Conservation (phyloP, 495 filamentous ascomycete species). For the Penicillium desertorum region DNA sequence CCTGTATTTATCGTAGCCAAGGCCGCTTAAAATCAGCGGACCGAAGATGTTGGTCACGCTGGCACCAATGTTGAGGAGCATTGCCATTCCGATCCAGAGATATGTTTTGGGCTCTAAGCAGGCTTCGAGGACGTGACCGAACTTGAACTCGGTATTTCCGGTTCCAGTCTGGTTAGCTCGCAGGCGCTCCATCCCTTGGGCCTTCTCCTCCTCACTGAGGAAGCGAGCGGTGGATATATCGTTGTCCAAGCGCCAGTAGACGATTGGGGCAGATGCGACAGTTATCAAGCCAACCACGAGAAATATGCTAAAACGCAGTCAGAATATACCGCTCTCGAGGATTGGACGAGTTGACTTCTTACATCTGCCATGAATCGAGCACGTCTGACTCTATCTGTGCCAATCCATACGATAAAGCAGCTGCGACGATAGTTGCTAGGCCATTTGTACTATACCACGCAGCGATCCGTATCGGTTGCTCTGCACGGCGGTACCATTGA, state of each 20-base stretch:
- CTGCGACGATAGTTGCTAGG: slow-evolving; percentile 47
- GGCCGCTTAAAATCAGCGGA: slow-evolving; percentile 59
- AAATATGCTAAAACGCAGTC: slow-evolving; percentile 33
- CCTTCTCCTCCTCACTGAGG: slow-evolving; percentile 57
- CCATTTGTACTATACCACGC: slow-evolving; percentile 54
- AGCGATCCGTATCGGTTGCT: slow-evolving; percentile 51
- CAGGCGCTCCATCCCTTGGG: slow-evolving; percentile 60
- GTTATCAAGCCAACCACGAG: slow-evolving; percentile 53
- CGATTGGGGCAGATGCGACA: slow-evolving; percentile 41
- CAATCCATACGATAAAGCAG: slow-evolving; percentile 50
- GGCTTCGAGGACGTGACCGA: slow-evolving; percentile 47
- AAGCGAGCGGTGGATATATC: slow-evolving; percentile 57
- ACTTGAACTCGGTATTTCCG: slow-evolving; percentile 47
- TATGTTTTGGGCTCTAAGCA: slow-evolving; percentile 50
- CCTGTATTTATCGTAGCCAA: slow-evolving; percentile 57
- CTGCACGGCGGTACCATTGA: slow-evolving; percentile 51
- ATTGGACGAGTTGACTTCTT: slow-evolving; percentile 11
- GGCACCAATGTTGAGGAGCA: slow-evolving; percentile 62
- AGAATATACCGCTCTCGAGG: not conserved
- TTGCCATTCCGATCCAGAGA: slow-evolving; percentile 50
- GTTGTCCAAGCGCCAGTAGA: slow-evolving; percentile 49
- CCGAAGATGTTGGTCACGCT: slow-evolving; percentile 60
- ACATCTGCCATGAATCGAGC: slow-evolving; percentile 64
- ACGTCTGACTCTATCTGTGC: slow-evolving; percentile 54
- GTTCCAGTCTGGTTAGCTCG: slow-evolving; percentile 63